A percentile compares a stretch with the other conserved stretches of the same genome.
phyloP scores from a whole-genome alignment of 805 yeast species.

The Sugiyamaella floridensis region DNA sequence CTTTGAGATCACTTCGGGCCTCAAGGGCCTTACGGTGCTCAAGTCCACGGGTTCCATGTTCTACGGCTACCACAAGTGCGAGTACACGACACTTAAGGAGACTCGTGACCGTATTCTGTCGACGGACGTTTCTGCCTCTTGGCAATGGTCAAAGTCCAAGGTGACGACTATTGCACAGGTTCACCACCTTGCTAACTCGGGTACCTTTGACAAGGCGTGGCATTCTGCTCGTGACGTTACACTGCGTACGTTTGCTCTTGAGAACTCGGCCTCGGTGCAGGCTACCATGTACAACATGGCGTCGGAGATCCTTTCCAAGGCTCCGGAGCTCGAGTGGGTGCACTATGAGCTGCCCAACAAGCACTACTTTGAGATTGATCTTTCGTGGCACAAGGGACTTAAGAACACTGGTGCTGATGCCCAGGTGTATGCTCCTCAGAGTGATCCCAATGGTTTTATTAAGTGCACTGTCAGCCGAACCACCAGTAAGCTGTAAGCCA shows the following conservation, averaged over 20 bases:
- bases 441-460: conserved; percentile 91
- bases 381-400: conserved; percentile 75
- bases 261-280: conserved; percentile 90
- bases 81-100: conserved; percentile 80
- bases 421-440: conserved; percentile 76
- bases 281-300: conserved; percentile 96
- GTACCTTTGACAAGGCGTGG: conserved; percentile 60
- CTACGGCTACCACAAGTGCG: conserved; percentile 79
- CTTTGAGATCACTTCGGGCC: conserved; percentile 55
- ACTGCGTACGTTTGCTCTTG: conserved; percentile 70
- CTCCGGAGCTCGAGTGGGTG: conserved; percentile 55
- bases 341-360: conserved; percentile 81
- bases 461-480: conserved; percentile 76
- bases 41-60: conserved; percentile 92
- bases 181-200: conserved; percentile 46
- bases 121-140: conserved; percentile 71
- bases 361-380: conserved; percentile 77
- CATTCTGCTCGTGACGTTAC: conserved; percentile 60
- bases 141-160: conserved; percentile 55
- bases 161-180: conserved; percentile 38
- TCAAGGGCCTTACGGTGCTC: conserved; percentile 74
- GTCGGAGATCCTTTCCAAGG: conserved; percentile 54
- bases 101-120: conserved; percentile 80
- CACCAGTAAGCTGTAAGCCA: conserved; percentile 45
- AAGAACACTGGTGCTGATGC: conserved; percentile 54